These are phyloP conservation scores for Penicillium olsonii DNA, from an alignment of 2,329 filamentous ascomycete genomes.

Conservation along the genomic window DNA sequence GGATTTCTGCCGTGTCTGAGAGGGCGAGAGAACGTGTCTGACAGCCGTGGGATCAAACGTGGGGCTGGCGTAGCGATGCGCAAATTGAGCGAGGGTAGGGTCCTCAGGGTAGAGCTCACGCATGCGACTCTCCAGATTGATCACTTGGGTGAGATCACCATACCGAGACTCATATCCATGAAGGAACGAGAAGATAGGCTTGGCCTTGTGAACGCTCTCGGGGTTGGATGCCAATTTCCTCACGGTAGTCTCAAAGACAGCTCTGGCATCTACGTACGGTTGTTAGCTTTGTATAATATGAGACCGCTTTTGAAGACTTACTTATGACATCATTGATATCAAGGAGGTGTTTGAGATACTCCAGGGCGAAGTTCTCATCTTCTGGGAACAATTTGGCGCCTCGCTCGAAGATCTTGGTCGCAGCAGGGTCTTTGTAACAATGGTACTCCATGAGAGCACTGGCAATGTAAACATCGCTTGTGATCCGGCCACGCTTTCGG, in stretches of 20 bases:
- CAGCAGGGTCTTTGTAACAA: conserved; percentile 91
- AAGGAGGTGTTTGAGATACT: conserved; percentile 94
- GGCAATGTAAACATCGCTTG: conserved; percentile 92
- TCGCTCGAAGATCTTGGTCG: conserved; percentile 93
- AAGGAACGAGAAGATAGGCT: conserved; percentile 85
- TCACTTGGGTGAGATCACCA: conserved; percentile 87
- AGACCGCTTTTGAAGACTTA: conserved; percentile 52
- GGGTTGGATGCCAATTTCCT: conserved; percentile 77
- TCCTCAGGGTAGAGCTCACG: conserved; percentile 89
- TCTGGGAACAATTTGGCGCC: conserved; percentile 91
- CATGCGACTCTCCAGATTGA: conserved; percentile 90
- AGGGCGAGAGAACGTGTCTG: conserved; percentile 80
- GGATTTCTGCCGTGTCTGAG: conserved; percentile 71
- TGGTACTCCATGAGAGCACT: conserved; percentile 92
- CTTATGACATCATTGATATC: conserved; percentile 90
- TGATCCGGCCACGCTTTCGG: conserved; percentile 80
- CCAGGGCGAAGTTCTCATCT: conserved; percentile 88
- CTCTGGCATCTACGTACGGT: conserved; percentile 71
- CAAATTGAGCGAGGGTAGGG: conserved; percentile 72
- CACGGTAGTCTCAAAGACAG: conserved; percentile 93
- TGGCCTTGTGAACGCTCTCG: conserved; percentile 72
- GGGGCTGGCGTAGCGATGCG: conserved; percentile 70
- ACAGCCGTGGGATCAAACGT: conserved; percentile 80
- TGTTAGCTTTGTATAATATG: conserved; percentile 13
- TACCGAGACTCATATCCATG: conserved; percentile 95